These are phyloP conservation scores for Chrysosporium keratinophilum DNA, from an alignment of 2,329 filamentous ascomycete genomes.

Conservation along the genomic window DNA sequence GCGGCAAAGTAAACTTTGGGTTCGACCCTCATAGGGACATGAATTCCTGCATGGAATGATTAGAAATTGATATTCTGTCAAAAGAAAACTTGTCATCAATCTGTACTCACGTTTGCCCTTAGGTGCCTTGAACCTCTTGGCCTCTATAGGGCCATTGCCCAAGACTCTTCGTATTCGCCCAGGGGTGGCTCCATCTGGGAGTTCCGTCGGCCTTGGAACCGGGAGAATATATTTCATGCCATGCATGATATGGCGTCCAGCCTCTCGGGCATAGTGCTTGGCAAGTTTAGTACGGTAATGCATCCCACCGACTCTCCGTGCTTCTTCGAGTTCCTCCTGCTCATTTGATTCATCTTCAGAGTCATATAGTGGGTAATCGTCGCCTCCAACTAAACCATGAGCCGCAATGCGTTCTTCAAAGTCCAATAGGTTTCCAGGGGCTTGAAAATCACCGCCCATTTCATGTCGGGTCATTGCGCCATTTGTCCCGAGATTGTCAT, in stretches of 20 bases:
- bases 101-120: constrained; percentile 42
- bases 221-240: constrained; percentile 46
- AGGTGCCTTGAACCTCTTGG: constrained; percentile 48
- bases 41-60: constrained; percentile 55
- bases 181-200: constrained; percentile 28
- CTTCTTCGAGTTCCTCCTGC: constrained; percentile 65
- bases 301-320: constrained; percentile 63
- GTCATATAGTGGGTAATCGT: constrained; percentile 82
- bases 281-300: constrained; percentile 58
- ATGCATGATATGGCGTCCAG: constrained; percentile 37
- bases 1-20: constrained; percentile 97
- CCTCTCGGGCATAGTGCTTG: constrained; percentile 41
- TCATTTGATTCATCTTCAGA: constrained; percentile 74
- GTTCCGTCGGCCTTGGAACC: constrained; percentile 38
- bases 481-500: constrained; percentile 27
- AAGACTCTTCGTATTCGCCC: constrained; percentile 29
- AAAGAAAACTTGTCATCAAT: neutral
- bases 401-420: constrained; percentile 72
- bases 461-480: constrained; percentile 44
- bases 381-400: constrained; percentile 46
- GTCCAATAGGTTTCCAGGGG: constrained; percentile 49
- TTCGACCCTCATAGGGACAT: constrained; percentile 90
- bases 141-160: constrained; percentile 36
- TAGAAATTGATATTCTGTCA: neutral
- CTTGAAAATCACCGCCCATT: constrained; percentile 37